Evolutionary conservation across 352 stramenopile species (phyloP), one percentile per base, ranked within the genome.

Genomic region (Phytophthora idaei): DNA sequence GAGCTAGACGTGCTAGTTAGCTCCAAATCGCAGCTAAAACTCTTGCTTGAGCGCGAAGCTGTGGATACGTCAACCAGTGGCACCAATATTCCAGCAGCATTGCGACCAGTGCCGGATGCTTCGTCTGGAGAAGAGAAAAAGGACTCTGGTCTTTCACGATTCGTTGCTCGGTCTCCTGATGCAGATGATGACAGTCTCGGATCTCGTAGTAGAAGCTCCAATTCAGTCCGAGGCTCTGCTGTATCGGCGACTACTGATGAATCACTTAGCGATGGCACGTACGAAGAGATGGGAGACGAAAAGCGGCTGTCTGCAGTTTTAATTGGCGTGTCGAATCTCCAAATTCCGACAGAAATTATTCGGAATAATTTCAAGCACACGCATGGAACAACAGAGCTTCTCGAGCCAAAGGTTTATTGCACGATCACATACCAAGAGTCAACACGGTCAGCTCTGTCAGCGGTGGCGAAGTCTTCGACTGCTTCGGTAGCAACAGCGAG

Each of bases 401-500:
- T 73, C 1, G 80, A 90, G 17, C 86, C 73, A 4, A 94, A 92
- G 51, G 72, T 93, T 6, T 95, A 95, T 59, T 95, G 85, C 61
- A 93, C 87, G 2, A 83, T 95, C 28, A 90, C 79, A 32, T 94
- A 89, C 56, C 74, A 85, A 54, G 72, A 92, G 36, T 90, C 87
- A 36, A 95, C 87, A 1, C 83, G 87, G 6, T 93, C 83, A 7
- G 87, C 87, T 5, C 65, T 85, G 21, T 90, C 87, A 29, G 88
- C 82, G 2, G 72, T 92, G 27, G 80, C 83, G 0, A 92, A 90
- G 56, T 44, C 50, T 52, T 81, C 79, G 5, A 27, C 51, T 8
- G 25, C 51, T 2, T 58, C 62, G 44, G 21, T 57, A 37, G 31
- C 31, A 57, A 6, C 51, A 46, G 45, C 57, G 32, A 31, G 67